phyloP scores from a whole-genome alignment of 2,329 filamentous ascomycete species.

The Pseudogymnoascus sp. region DNA sequence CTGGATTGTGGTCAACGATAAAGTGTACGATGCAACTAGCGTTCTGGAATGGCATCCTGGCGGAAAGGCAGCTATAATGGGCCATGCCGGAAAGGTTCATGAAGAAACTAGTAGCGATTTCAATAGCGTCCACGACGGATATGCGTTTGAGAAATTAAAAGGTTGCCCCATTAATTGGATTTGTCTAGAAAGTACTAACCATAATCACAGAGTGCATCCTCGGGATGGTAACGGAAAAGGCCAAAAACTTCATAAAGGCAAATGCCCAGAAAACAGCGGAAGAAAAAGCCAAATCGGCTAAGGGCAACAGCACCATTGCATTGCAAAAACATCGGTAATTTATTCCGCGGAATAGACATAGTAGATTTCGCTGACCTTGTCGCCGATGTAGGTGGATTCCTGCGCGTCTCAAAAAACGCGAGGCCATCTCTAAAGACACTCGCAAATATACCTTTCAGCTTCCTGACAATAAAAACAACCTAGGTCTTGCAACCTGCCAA shows the following conservation, averaged over 20 bases:
- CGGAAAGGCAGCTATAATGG: conserved; percentile 40
- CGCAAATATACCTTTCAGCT: conserved; percentile 40
- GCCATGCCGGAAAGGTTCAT: conserved; percentile 43
- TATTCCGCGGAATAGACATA: neutral
- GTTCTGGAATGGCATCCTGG: conserved; percentile 44
- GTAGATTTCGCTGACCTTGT: neutral
- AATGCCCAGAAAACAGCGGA: conserved; percentile 35
- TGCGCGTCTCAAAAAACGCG: conserved; percentile 34
- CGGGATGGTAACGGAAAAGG: conserved; percentile 43
- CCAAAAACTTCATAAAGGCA: conserved; percentile 39
- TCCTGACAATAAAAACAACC: conserved; percentile 30
- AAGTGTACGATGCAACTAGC: conserved; percentile 43
- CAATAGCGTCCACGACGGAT: conserved; percentile 44
- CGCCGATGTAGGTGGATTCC: conserved; percentile 35
- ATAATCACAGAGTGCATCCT: conserved; percentile 39
- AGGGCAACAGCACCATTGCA: conserved; percentile 27
- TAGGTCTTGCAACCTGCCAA: conserved; percentile 44
- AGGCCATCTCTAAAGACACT: conserved; percentile 38
- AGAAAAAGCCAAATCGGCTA: conserved; percentile 27
- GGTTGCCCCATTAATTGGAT: conserved; percentile 20
- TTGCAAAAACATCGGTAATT: conserved; percentile 33
- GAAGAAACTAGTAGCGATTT: conserved; percentile 43
- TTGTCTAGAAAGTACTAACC: neutral
- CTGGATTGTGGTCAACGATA: conserved; percentile 47
- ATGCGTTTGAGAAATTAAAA: conserved; percentile 42